These are phyloP conservation scores for Fraxinus nigra DNA, from an alignment of 305 asterid genomes.

Conservation along the genomic window DNA sequence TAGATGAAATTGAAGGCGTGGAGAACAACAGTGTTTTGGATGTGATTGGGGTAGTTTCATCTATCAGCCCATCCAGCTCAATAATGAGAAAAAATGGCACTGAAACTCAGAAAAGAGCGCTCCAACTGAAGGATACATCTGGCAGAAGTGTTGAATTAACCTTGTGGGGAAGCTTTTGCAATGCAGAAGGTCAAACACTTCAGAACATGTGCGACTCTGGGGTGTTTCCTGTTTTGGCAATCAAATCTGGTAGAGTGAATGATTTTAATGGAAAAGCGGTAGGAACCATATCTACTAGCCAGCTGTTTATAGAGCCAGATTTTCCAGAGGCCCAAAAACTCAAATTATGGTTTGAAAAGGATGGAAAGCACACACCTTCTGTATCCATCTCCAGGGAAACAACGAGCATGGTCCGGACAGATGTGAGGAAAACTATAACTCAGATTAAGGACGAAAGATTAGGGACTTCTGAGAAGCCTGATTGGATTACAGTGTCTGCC, in stretches of 20 bases:
- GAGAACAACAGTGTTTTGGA: constrained; percentile 66
- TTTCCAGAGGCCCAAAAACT: constrained; percentile 71
- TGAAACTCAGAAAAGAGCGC: constrained; percentile 72
- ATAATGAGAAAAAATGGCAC: constrained; percentile 82
- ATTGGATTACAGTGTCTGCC: constrained; percentile 81
- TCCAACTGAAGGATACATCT: constrained; percentile 87
- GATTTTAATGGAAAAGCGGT: background rate
- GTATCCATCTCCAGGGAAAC: constrained; percentile 72
- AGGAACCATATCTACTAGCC: constrained; percentile 51
- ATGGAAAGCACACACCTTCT: constrained; percentile 62
- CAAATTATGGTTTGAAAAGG: constrained; percentile 64
- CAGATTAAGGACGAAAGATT: constrained; percentile 86
- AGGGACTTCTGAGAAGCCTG: constrained; percentile 92
- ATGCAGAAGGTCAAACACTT: constrained; percentile 58
- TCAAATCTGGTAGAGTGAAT: constrained; percentile 66
- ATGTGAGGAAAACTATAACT: constrained; percentile 60
- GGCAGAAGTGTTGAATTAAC: constrained; percentile 67
- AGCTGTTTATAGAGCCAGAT: constrained; percentile 79
- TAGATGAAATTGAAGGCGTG: constrained; percentile 67
- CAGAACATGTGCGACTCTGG: constrained; percentile 83
- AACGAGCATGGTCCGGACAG: constrained; percentile 35
- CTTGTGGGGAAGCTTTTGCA: constrained; percentile 65
- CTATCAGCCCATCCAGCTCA: constrained; percentile 66
- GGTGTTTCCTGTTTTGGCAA: constrained; percentile 72
- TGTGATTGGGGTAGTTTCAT: constrained; percentile 72